These are phyloP conservation scores for Tylopilus balloui DNA, from an alignment of 768 basidiomycete genomes.

Conservation along the genomic window DNA sequence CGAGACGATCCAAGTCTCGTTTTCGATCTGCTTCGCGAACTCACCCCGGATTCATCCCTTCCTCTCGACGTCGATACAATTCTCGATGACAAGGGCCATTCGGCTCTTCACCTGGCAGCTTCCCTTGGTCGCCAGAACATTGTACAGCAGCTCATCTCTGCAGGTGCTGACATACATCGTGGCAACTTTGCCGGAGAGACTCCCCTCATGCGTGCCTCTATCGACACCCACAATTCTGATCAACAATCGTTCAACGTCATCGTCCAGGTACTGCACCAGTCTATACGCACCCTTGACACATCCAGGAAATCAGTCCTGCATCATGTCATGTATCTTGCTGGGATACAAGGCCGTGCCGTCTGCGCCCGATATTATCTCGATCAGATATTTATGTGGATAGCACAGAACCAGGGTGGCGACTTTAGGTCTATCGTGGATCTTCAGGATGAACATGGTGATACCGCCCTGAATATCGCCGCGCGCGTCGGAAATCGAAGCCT, in stretches of 20 bases:
- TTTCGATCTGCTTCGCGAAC: slow-evolving; percentile 61
- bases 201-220: slow-evolving; percentile 84
- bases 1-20: slow-evolving; percentile 63
- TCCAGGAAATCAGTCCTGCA: slow-evolving; percentile 84
- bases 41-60: slow-evolving; percentile 40
- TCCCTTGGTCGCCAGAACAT: slow-evolving; percentile 71
- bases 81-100: slow-evolving; percentile 92
- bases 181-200: slow-evolving; percentile 96
- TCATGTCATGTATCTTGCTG: slow-evolving; percentile 86
- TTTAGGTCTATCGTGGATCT: slow-evolving; percentile 82
- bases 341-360: slow-evolving; percentile 81
- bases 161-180: slow-evolving; percentile 83
- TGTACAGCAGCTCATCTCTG: slow-evolving; percentile 63
- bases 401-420: slow-evolving; percentile 67
- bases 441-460: slow-evolving; percentile 94
- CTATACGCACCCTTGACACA: slow-evolving; percentile 86
- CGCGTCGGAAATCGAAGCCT: slow-evolving; percentile 86
- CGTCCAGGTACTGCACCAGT: slow-evolving; percentile 59
- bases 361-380: slow-evolving; percentile 91
- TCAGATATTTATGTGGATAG: slow-evolving; percentile 82
- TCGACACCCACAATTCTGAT: slow-evolving; percentile 84
- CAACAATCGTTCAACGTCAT: slow-evolving; percentile 67
- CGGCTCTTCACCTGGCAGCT: slow-evolving; percentile 89
- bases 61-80: slow-evolving; percentile 69
- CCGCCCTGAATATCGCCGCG: slow-evolving; percentile 92